These are phyloP conservation scores for Phytopythium boreale DNA, from an alignment of 352 stramenopile genomes.

Conservation along the genomic window DNA sequence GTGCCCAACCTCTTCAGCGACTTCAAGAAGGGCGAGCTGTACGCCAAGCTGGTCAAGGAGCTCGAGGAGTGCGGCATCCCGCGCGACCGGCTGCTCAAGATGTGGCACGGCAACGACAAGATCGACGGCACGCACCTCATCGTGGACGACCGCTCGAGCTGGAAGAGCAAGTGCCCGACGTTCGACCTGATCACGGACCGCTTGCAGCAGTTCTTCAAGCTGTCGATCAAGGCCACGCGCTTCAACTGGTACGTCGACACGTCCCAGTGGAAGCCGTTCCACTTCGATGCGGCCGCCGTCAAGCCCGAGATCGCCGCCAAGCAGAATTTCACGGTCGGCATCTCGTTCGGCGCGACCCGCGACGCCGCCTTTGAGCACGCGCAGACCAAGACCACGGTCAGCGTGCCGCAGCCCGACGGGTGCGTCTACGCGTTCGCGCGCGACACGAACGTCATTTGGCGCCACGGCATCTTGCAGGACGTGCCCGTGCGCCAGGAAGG, in stretches of 20 bases:
- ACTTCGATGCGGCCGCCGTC: constrained; percentile 91
- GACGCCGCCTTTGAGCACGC: constrained; percentile 92
- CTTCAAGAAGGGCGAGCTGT: constrained; percentile 69
- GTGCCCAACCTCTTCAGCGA: constrained; percentile 75
- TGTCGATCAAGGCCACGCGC: constrained; percentile 87
- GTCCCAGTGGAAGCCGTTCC: constrained; percentile 94
- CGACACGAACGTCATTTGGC: constrained; percentile 94
- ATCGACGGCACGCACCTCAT: constrained; percentile 93
- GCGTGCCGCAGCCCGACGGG: constrained; percentile 92
- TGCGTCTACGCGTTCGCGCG: constrained; percentile 91
- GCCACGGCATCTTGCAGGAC: constrained; percentile 89
- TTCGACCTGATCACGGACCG: constrained; percentile 80
- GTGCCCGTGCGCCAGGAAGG: constrained; percentile 85
- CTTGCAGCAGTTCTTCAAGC: constrained; percentile 86
- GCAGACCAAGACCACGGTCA: constrained; percentile 79
- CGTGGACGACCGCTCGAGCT: constrained; percentile 85
- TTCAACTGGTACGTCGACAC: constrained; percentile 96
- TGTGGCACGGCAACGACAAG: constrained; percentile 86
- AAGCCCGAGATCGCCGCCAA: constrained; percentile 90
- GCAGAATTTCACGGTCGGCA: constrained; percentile 95
- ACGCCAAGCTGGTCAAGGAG: constrained; percentile 62
- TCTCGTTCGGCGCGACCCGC: constrained; percentile 90
- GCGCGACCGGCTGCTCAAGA: constrained; percentile 63
- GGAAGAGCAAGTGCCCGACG: constrained; percentile 71
- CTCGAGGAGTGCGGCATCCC: constrained; percentile 66